These are phyloP conservation scores for Xanthoceras sorbifolium DNA, from an alignment of 345 rosid species.

Conservation along the genomic window DNA sequence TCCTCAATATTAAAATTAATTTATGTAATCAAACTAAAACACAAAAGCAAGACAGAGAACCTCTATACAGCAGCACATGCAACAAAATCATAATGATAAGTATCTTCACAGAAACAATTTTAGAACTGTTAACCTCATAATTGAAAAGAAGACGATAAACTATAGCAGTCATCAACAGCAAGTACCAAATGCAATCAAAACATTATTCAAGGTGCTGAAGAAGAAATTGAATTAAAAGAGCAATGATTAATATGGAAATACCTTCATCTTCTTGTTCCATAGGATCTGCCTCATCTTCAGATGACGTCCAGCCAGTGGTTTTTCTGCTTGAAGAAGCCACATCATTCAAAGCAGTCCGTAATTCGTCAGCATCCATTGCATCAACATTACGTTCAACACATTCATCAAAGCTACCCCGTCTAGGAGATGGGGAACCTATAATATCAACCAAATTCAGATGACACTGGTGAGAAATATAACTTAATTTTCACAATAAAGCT, in stretches of 20 bases:
- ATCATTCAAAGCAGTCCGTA: slow-evolving; percentile 60
- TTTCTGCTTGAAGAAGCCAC: slow-evolving; percentile 73
- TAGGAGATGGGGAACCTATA: slow-evolving; percentile 69
- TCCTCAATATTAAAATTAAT: not conserved
- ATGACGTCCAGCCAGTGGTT: slow-evolving; percentile 69
- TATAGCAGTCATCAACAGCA: slow-evolving; percentile 11
- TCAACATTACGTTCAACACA: slow-evolving; percentile 53
- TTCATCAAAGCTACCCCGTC: slow-evolving; percentile 53
- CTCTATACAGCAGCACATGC: not conserved
- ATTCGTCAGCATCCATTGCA: slow-evolving; percentile 66
- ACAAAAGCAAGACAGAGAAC: not conserved
- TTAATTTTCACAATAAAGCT: not conserved
- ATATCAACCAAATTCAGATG: slow-evolving; percentile 23
- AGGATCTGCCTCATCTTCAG: slow-evolving; percentile 85
- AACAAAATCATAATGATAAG: not conserved
- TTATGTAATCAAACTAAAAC: slow-evolving; percentile 7
- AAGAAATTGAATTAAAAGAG: slow-evolving; percentile 2
- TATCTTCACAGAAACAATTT: not conserved
- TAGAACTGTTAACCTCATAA: not conserved
- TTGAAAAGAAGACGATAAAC: not conserved
- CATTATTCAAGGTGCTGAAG: not conserved
- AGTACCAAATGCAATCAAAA: slow-evolving; percentile 4
- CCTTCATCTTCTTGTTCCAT: slow-evolving; percentile 82
- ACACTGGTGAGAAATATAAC: not conserved
- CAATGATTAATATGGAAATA: slow-evolving; percentile 26